These are phyloP conservation scores for Phaeoacremonium minimum DNA, from an alignment of 2,329 filamentous ascomycete genomes.

Conservation along the genomic window DNA sequence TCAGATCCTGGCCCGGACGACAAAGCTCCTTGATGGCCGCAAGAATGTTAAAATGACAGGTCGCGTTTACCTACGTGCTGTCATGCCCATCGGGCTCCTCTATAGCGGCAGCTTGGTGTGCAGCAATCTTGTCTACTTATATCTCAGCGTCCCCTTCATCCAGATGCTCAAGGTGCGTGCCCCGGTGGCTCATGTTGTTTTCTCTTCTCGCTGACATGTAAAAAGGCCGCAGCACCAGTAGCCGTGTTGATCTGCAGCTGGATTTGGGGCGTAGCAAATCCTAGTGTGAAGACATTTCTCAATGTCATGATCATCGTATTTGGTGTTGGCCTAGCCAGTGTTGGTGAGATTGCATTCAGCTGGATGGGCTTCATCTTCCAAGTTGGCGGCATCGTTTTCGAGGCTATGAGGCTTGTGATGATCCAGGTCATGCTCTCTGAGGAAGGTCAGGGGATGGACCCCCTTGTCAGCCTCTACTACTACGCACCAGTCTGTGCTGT, in stretches of 20 bases:
- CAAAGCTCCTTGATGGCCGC: slow-evolving; percentile 80
- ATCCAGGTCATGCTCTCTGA: slow-evolving; percentile 76
- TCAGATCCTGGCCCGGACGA: slow-evolving; percentile 84
- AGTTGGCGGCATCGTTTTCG: slow-evolving; percentile 71
- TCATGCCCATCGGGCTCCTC: slow-evolving; percentile 88
- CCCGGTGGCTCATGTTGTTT: neutral
- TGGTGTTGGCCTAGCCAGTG: slow-evolving; percentile 47
- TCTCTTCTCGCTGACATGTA: no score
- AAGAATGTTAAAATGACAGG: slow-evolving; percentile 96
- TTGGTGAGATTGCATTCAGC: slow-evolving; percentile 66
- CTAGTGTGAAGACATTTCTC: slow-evolving; percentile 35
- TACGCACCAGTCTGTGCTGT: slow-evolving; percentile 79
- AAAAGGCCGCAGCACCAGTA: slow-evolving; percentile 59
- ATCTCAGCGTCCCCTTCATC: slow-evolving; percentile 91
- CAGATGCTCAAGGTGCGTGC: slow-evolving; percentile 85
- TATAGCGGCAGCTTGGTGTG: slow-evolving; percentile 93
- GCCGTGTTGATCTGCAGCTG: slow-evolving; percentile 64
- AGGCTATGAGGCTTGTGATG: slow-evolving; percentile 79
- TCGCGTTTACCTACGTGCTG: slow-evolving; percentile 82
- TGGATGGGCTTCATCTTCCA: slow-evolving; percentile 65
- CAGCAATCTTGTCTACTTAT: slow-evolving; percentile 89
- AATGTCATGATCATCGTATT: slow-evolving; percentile 49
- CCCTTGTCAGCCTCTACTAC: slow-evolving; percentile 84
- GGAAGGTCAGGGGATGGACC: slow-evolving; percentile 80
- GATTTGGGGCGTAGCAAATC: slow-evolving; percentile 48